These are phyloP conservation scores for Pseudogymnoascus sp. DNA, from an alignment of 2,329 filamentous ascomycete genomes.

Conservation along the genomic window DNA sequence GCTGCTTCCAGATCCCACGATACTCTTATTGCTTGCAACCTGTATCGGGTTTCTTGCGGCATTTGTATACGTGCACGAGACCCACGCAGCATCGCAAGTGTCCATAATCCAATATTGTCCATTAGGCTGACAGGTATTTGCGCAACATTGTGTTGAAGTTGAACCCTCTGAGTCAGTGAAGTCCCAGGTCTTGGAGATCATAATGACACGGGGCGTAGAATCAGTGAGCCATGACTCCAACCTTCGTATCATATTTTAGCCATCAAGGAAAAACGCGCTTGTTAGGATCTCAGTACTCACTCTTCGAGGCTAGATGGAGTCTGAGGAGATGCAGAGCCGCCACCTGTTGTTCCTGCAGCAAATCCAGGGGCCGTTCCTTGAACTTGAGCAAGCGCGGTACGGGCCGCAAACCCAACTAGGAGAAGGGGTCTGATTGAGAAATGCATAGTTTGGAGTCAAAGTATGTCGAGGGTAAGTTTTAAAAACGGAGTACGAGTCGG, in stretches of 20 bases:
- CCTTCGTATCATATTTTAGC: constrained; percentile 35
- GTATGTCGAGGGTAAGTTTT: too few species aligned
- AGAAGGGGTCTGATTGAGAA: neutral
- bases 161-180: neutral
- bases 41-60: constrained; percentile 23
- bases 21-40: constrained; percentile 24
- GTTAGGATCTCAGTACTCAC: neutral
- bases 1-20: constrained; percentile 23
- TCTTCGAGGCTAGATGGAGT: constrained; percentile 47
- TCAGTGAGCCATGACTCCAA: constrained; percentile 53
- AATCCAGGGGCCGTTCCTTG: neutral
- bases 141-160: neutral
- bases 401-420: neutral
- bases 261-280: constrained; percentile 20
- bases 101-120: neutral
- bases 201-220: constrained; percentile 45
- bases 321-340: constrained; percentile 45
- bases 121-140: neutral
- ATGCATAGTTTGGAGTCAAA: neutral
- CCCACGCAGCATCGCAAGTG: neutral
- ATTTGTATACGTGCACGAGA: constrained; percentile 17
- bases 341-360: constrained; percentile 39
- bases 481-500: neutral
- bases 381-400: neutral
- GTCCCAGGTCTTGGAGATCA: constrained; percentile 42